A percentile compares a stretch with the other conserved stretches of the same genome.
Evolutionary conservation across 495 filamentous ascomycete genomes (phyloP).

Genomic region (Platismatia glauca): DNA sequence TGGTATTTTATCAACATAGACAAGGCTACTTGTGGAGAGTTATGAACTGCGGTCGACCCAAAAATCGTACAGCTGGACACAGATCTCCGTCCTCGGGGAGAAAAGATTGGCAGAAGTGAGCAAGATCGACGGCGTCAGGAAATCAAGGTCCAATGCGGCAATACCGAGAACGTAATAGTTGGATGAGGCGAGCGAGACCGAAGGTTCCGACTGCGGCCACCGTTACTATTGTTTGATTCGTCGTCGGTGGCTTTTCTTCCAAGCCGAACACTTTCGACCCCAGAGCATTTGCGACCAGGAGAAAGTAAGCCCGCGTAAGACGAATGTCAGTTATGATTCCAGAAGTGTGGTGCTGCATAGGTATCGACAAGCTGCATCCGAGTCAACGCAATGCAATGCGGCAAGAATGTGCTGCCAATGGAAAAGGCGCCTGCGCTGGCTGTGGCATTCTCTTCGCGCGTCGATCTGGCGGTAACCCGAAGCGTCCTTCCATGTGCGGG

Average conservation of each 20-base stretch:
- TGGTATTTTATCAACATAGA: constrained; percentile 2
- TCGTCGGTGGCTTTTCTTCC: neutral
- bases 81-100: neutral
- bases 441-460: constrained; percentile 15
- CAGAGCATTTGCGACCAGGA: neutral
- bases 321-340: neutral
- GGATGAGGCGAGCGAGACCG: neutral
- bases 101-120: neutral
- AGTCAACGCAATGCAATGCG: neutral
- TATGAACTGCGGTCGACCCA: neutral
- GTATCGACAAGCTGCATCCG: constrained; percentile 11
- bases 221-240: neutral
- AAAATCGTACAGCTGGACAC: neutral
- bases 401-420: constrained; percentile 5
- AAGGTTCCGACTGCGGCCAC: neutral
- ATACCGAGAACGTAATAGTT: neutral
- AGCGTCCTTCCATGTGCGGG: neutral
- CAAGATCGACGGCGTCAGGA: neutral
- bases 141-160: neutral
- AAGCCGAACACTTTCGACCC: neutral
- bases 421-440: neutral
- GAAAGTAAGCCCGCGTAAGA: neutral
- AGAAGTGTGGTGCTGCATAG: constrained; percentile 5
- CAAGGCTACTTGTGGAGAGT: neutral
- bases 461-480: constrained; percentile 3